phyloP scores from a whole-genome alignment of 2,329 filamentous ascomycete genomes.

The Nemania sp. region DNA sequence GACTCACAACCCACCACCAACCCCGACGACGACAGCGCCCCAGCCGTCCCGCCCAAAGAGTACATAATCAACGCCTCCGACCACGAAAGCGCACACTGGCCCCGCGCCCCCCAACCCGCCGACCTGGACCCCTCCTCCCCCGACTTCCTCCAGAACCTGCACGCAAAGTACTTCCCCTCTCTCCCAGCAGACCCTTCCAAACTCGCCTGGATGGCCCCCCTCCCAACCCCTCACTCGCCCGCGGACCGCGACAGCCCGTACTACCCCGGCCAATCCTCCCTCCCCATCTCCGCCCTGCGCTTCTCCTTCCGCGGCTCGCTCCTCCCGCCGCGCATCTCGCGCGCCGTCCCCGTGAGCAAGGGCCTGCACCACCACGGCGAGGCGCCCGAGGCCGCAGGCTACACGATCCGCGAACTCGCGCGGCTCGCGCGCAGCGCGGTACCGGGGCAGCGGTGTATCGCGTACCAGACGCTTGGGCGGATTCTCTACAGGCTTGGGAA shows the following conservation, averaged over 20 bases:
- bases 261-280: conserved; percentile 77
- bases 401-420: conserved; percentile 89
- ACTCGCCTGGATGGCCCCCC: conserved; percentile 88
- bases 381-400: conserved; percentile 92
- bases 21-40: conserved; percentile 36
- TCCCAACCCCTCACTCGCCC: conserved; percentile 72
- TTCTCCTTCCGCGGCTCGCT: conserved; percentile 89
- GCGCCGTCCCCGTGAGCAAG: conserved; percentile 78
- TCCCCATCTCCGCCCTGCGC: conserved; percentile 82
- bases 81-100: conserved; percentile 68
- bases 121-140: conserved; percentile 87
- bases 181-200: conserved; percentile 86
- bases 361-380: conserved; percentile 95
- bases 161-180: conserved; percentile 92
- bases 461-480: conserved; percentile 89
- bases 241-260: conserved; percentile 81
- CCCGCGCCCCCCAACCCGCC: conserved; percentile 65
- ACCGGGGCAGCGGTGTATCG: conserved; percentile 87
- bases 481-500: conserved; percentile 85
- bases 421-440: conserved; percentile 84
- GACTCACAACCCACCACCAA: conserved; percentile 15
- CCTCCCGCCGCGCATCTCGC: conserved; percentile 79
- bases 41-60: conserved; percentile 33
- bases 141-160: conserved; percentile 84
- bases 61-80: conserved; percentile 36